A percentile compares a stretch with the other conserved stretches of the same genome.
Conservation (phyloP, 139 green algal genomes). For the Picochlorum sp. region DNA sequence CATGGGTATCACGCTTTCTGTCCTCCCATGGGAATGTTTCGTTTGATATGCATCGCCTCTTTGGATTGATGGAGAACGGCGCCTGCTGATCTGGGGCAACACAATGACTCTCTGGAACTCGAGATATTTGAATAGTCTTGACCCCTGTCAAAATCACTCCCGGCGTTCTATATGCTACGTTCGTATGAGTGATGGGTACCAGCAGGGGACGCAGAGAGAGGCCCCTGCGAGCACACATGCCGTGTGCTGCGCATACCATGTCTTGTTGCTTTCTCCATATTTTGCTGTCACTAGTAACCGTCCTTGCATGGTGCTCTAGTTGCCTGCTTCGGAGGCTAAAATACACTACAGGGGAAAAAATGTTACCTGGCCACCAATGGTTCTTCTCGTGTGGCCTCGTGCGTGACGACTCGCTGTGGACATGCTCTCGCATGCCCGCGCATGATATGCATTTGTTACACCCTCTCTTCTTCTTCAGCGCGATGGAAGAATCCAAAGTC, state of each 20-base stretch:
- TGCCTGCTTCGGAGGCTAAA: neutral
- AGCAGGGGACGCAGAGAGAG: neutral
- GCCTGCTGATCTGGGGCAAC: too few relatives aligned
- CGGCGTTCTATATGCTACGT: neutral
- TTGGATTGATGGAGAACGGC: neutral
- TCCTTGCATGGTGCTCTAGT: neutral
- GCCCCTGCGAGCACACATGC: too few relatives aligned
- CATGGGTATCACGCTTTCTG: neutral
- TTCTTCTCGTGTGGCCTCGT: too few relatives aligned
- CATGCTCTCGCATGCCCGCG: neutral
- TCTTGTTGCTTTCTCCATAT: neutral
- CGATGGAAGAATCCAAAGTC: too few relatives aligned
- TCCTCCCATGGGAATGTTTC: neutral
- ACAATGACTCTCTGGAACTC: neutral
- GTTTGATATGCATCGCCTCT: neutral
- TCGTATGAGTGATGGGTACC: neutral
- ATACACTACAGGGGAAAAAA: constrained; percentile 5
- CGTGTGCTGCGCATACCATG: too few relatives aligned
- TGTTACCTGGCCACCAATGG: constrained; percentile 10
- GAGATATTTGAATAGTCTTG: constrained; percentile 4
- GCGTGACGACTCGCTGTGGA: constrained; percentile 2
- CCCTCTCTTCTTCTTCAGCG: neutral
- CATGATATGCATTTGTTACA: constrained; percentile 12
- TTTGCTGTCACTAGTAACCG: neutral
- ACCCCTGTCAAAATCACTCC: neutral